Conservation (phyloP, 176 grass and related monocot genomes). For the Triticum aestivum region DNA sequence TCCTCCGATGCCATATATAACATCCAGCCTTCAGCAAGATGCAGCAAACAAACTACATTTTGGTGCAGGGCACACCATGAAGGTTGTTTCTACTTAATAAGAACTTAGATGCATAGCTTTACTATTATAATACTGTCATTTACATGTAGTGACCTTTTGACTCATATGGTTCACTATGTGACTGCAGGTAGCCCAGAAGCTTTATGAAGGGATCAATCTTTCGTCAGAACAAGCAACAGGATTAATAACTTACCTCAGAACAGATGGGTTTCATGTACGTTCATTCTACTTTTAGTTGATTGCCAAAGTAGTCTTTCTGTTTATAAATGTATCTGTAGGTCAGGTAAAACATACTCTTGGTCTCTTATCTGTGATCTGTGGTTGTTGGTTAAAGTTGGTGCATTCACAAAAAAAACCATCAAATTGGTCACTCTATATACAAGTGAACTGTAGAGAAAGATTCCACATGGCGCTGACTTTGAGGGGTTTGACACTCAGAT, state of each 20-base stretch:
- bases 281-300: slow-evolving; percentile 26
- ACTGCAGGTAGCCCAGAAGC: slow-evolving; percentile 85
- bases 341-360: not conserved
- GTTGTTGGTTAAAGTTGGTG: slow-evolving; percentile 2
- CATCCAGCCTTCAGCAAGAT: slow-evolving; percentile 94
- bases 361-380: not conserved
- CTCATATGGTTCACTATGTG: slow-evolving; percentile 5
- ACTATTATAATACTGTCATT: slow-evolving; percentile 3
- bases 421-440: slow-evolving; percentile 1
- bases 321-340: slow-evolving; percentile 18
- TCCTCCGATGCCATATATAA: slow-evolving; percentile 85
- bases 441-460: not conserved
- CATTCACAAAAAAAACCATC: not conserved
- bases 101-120: slow-evolving; percentile 12
- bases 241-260: slow-evolving; percentile 96
- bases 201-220: slow-evolving; percentile 86
- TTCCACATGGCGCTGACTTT: not conserved
- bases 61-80: slow-evolving; percentile 73
- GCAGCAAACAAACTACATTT: slow-evolving; percentile 78
- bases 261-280: slow-evolving; percentile 92
- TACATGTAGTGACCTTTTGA: slow-evolving; percentile 6
- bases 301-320: slow-evolving; percentile 6
- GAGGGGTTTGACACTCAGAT: not conserved
- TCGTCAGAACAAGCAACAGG: slow-evolving; percentile 82
- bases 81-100: slow-evolving; percentile 56